Percentiles rank a stretch among this genome's conserved stretches.
Evolutionary conservation across 225 moss, liverwort and hornwort species (phyloP).

Genomic region (Rhytidiadelphus loreus): DNA sequence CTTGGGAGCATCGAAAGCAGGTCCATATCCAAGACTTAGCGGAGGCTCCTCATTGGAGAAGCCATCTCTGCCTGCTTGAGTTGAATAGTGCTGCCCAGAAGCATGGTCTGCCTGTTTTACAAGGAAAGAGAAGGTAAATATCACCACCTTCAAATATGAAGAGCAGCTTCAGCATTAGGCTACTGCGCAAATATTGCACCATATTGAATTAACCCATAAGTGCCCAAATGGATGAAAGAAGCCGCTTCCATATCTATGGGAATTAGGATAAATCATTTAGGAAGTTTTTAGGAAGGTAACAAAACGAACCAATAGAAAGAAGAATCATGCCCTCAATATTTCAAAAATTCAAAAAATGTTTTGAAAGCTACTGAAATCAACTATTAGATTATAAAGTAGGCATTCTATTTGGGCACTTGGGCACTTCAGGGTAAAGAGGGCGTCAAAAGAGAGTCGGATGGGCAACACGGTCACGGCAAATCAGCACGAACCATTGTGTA

Average conservation of each 20-base stretch:
- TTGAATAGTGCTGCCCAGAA: background rate
- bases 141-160: background rate
- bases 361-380: background rate
- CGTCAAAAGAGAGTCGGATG: background rate
- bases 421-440: background rate
- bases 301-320: background rate
- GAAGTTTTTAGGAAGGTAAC: background rate
- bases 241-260: background rate
- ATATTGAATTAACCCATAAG: background rate
- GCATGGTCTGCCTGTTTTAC: conserved; percentile 9
- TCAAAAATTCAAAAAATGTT: background rate
- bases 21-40: conserved; percentile 48
- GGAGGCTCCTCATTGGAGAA: conserved; percentile 6
- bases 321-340: background rate
- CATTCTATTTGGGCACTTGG: background rate
- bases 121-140: background rate
- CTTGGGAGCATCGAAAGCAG: conserved; percentile 30
- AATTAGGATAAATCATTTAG: background rate
- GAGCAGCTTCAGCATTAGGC: background rate
- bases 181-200: background rate
- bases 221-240: background rate
- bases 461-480: background rate
- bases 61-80: conserved; percentile 7
- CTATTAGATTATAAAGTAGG: background rate
- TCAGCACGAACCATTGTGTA: background rate